A percentile compares a stretch with the other conserved stretches of the same genome.
Conservation (phyloP, 257 asterid species). For the Cynanchum wilfordii region DNA sequence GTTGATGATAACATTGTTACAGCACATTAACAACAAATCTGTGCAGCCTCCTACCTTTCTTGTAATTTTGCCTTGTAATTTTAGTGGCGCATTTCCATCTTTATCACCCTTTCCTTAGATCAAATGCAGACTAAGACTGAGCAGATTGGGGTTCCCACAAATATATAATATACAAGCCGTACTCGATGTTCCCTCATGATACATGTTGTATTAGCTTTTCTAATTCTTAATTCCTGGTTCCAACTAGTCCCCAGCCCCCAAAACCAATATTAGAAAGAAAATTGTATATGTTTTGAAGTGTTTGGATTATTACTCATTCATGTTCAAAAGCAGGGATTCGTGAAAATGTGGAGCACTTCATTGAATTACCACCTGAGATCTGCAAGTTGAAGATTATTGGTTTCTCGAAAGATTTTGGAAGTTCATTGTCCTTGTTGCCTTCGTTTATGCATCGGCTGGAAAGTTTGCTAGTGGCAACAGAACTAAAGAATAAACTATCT, state of each 20-base stretch:
- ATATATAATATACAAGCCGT: too few relatives aligned
- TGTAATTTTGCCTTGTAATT: neutral
- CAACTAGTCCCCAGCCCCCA: neutral
- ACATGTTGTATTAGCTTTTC: neutral
- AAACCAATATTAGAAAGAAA: neutral
- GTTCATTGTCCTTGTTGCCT: constrained; percentile 85
- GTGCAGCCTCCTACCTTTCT: neutral
- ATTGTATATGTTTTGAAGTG: constrained; percentile 5
- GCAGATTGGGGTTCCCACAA: neutral
- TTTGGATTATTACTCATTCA: constrained; percentile 23
- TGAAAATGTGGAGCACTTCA: constrained; percentile 83
- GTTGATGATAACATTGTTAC: neutral
- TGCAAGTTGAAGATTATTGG: constrained; percentile 92
- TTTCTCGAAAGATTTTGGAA: constrained; percentile 93
- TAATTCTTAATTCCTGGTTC: neutral
- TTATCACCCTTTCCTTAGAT: neutral
- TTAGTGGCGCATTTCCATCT: neutral
- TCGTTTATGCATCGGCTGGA: constrained; percentile 92
- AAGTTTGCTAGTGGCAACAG: constrained; percentile 82
- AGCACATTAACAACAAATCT: neutral
- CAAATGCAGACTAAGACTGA: neutral
- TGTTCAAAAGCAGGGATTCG: constrained; percentile 42
- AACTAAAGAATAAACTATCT: constrained; percentile 57
- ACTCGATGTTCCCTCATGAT: neutral
- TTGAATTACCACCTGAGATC: constrained; percentile 89